phyloP scores from a whole-genome alignment of 345 rosid species.

The Eucalyptus microcorys region DNA sequence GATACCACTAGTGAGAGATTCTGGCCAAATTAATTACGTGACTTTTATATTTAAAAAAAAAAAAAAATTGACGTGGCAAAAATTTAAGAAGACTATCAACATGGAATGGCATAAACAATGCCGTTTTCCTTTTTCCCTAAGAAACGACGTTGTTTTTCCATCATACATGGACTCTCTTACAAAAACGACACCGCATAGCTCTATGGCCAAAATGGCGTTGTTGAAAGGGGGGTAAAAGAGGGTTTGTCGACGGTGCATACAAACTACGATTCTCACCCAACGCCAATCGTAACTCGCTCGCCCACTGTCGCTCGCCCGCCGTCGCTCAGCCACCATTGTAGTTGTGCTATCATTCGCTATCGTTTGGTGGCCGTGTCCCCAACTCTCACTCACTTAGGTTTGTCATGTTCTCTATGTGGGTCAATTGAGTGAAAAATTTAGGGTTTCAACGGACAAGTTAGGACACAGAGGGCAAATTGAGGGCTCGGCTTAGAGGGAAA shows the following conservation, averaged over 20 bases:
- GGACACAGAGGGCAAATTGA: rapidly evolving
- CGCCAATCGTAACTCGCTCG: rapidly evolving
- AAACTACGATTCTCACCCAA: rapidly evolving
- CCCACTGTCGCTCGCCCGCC: rapidly evolving
- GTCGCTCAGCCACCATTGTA: rapidly evolving
- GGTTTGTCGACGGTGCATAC: rapidly evolving
- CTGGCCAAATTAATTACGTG: too few species aligned
- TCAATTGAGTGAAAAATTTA: too few species aligned
- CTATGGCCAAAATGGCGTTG: rapidly evolving
- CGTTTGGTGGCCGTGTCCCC: too few species aligned
- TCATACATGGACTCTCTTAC: too few species aligned
- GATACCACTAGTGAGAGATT: rapidly evolving
- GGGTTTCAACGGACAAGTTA: too few species aligned
- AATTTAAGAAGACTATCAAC: too few species aligned
- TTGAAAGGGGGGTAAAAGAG: rapidly evolving
- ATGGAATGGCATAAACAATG: rapidly evolving
- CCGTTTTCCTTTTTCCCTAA: too few species aligned
- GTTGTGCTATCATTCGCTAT: rapidly evolving
- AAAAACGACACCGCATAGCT: too few species aligned
- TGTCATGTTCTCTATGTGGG: too few species aligned
- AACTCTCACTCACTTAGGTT: too few species aligned
- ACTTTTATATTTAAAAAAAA: rapidly evolving
- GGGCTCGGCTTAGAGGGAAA: rapidly evolving
- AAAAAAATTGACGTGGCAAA: too few species aligned
- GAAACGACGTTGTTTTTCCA: too few species aligned